phyloP scores from a whole-genome alignment of 495 filamentous ascomycete species.

The Podospora conica region DNA sequence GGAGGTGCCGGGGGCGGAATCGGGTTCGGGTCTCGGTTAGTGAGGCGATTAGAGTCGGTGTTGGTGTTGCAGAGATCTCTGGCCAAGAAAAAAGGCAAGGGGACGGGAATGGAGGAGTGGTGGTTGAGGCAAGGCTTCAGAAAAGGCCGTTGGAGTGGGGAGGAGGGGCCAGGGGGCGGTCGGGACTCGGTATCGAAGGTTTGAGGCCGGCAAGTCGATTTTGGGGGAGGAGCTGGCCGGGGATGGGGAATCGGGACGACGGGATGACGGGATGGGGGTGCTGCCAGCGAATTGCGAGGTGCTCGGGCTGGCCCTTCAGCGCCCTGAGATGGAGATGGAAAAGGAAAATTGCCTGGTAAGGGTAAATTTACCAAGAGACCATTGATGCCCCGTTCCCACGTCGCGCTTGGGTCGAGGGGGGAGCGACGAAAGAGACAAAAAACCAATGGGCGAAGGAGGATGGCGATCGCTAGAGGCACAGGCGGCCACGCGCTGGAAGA shows the following conservation, averaged over 20 bases:
- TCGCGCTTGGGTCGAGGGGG: conserved; percentile 12
- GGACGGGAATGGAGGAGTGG: not conserved
- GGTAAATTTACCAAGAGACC: conserved; percentile 8
- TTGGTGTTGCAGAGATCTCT: not conserved
- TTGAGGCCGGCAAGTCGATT: not conserved
- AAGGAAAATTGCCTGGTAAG: not conserved
- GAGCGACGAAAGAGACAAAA: not conserved
- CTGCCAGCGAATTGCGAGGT: not conserved
- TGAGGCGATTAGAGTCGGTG: not conserved
- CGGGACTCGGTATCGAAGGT: not conserved
- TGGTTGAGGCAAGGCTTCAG: conserved; percentile 1
- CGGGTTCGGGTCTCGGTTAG: not conserved
- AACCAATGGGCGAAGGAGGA: conserved; percentile 1
- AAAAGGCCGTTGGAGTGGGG: conserved; percentile 5
- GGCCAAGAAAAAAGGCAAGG: not conserved
- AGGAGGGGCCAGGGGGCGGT: not conserved
- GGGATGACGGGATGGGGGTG: too few relatives aligned
- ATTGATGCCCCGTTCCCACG: conserved; percentile 4
- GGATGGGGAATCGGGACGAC: not conserved
- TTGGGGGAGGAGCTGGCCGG: not conserved
- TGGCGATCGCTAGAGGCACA: conserved; percentile 1
- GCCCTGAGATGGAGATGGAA: not conserved
- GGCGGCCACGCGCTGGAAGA: conserved; percentile 6
- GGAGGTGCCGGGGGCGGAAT: not conserved
- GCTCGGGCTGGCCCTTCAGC: not conserved